phyloP scores from a whole-genome alignment of 2,329 filamentous ascomycete genomes.

The Tolypocladium ophioglossoides region DNA sequence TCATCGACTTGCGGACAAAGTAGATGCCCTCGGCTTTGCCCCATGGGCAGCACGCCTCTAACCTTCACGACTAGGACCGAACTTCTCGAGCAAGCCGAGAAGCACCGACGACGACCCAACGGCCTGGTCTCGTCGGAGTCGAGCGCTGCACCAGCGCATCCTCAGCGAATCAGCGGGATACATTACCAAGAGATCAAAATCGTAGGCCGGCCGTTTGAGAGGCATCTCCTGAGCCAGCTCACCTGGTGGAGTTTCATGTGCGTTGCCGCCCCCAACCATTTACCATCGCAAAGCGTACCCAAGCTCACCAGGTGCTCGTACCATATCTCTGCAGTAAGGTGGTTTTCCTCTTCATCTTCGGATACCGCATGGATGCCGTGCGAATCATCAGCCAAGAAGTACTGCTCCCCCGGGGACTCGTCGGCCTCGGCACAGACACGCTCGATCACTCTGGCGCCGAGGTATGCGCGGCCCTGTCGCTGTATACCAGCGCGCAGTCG shows the following conservation, averaged over 20 bases:
- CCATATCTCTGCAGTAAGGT: conserved; percentile 26
- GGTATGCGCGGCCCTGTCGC: conserved; percentile 31
- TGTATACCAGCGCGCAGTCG: conserved; percentile 21
- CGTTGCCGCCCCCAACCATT: conserved; percentile 9
- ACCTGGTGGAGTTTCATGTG: conserved; percentile 57
- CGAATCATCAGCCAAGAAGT: conserved; percentile 57
- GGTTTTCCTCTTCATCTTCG: conserved; percentile 50
- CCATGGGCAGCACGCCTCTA: neutral
- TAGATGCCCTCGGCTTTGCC: conserved; percentile 22
- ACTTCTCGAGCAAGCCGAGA: conserved; percentile 56
- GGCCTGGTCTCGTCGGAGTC: conserved; percentile 25
- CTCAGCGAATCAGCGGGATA: conserved; percentile 52
- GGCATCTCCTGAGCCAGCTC: conserved; percentile 55
- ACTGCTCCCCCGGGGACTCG: conserved; percentile 61
- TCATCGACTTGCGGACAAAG: conserved; percentile 74
- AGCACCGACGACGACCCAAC: conserved; percentile 38
- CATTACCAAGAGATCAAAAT: conserved; percentile 59
- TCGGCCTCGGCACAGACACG: conserved; percentile 59
- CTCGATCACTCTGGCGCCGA: conserved; percentile 57
- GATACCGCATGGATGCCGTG: conserved; percentile 60
- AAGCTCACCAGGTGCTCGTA: neutral
- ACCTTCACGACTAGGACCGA: conserved; percentile 47
- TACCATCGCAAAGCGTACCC: too few species aligned
- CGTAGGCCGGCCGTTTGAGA: conserved; percentile 62
- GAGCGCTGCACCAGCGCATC: conserved; percentile 40